Evolutionary conservation across 352 stramenopile genomes (phyloP).

Genomic region (Hyphochytrium catenoides): DNA sequence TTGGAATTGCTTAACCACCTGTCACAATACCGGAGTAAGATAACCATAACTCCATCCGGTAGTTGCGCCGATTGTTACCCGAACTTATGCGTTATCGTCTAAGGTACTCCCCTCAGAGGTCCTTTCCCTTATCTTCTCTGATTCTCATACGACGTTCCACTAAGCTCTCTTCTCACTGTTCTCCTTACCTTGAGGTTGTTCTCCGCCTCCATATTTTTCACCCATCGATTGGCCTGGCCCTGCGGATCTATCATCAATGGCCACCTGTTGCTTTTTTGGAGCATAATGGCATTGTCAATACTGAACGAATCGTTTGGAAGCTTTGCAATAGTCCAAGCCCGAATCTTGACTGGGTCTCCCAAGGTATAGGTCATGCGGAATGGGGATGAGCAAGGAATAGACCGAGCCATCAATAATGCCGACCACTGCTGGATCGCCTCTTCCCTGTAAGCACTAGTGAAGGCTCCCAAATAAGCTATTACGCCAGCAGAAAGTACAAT

Average conservation of each 20-base stretch:
- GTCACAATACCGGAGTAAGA: too few relatives aligned
- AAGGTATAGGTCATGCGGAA: slow-evolving; percentile 62
- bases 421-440: slow-evolving; percentile 62
- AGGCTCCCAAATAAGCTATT: slow-evolving; percentile 78
- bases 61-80: too few relatives aligned
- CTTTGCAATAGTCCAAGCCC: slow-evolving; percentile 78
- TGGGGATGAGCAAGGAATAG: slow-evolving; percentile 25
- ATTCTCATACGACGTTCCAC: too few relatives aligned
- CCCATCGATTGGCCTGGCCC: slow-evolving; percentile 78
- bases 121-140: too few relatives aligned
- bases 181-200: slow-evolving; percentile 63
- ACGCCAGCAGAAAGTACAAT: slow-evolving; percentile 78
- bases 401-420: slow-evolving; percentile 20
- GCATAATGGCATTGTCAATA: slow-evolving; percentile 85
- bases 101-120: too few relatives aligned
- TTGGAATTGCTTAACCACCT: slow-evolving; percentile 78
- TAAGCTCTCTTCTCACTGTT: too few relatives aligned
- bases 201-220: slow-evolving; percentile 78
- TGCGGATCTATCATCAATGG: slow-evolving; percentile 91
- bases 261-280: slow-evolving; percentile 70
- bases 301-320: slow-evolving; percentile 82
- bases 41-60: too few relatives aligned
- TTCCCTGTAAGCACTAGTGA: slow-evolving; percentile 71
- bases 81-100: too few relatives aligned
- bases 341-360: slow-evolving; percentile 72